A percentile compares a stretch with the other conserved stretches of the same genome.
phyloP scores from a whole-genome alignment of 768 basidiomycete species.

The Lentinula aciculospora region DNA sequence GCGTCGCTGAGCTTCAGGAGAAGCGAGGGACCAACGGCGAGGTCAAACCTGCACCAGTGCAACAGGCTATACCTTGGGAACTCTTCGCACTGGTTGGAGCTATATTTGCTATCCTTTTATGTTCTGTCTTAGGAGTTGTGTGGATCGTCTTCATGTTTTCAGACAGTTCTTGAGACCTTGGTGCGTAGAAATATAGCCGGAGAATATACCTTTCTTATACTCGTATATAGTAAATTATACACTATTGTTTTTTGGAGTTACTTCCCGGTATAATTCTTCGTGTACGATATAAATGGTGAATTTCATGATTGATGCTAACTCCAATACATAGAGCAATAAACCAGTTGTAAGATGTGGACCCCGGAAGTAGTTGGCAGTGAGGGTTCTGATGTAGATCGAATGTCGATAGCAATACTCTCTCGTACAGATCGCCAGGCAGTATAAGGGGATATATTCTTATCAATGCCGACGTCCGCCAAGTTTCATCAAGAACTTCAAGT shows the following conservation, averaged over 20 bases:
- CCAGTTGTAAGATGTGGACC: too few relatives aligned
- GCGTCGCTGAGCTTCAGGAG: slow-evolving; percentile 7
- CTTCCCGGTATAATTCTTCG: background rate
- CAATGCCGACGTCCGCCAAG: too few relatives aligned
- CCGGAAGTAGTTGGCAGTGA: too few relatives aligned
- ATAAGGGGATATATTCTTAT: too few relatives aligned
- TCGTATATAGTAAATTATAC: slow-evolving; percentile 1
- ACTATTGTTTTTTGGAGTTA: background rate
- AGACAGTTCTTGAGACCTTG: background rate
- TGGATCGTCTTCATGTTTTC: slow-evolving; percentile 2
- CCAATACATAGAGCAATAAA: too few relatives aligned
- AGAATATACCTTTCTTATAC: background rate
- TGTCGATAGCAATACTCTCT: too few relatives aligned
- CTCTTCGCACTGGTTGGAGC: background rate
- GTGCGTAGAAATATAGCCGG: background rate
- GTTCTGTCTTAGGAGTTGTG: background rate
- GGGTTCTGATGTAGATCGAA: too few relatives aligned
- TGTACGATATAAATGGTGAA: background rate
- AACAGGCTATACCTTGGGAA: slow-evolving; percentile 2
- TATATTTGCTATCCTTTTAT: background rate
- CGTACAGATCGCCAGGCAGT: too few relatives aligned
- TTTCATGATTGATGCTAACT: too few relatives aligned
- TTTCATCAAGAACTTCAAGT: too few relatives aligned
- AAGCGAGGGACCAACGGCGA: slow-evolving; percentile 11
- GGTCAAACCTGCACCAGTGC: background rate